These are phyloP conservation scores for Puccinellia tenuiflora DNA, from an alignment of 176 grass and related monocot species.

Conservation along the genomic window DNA sequence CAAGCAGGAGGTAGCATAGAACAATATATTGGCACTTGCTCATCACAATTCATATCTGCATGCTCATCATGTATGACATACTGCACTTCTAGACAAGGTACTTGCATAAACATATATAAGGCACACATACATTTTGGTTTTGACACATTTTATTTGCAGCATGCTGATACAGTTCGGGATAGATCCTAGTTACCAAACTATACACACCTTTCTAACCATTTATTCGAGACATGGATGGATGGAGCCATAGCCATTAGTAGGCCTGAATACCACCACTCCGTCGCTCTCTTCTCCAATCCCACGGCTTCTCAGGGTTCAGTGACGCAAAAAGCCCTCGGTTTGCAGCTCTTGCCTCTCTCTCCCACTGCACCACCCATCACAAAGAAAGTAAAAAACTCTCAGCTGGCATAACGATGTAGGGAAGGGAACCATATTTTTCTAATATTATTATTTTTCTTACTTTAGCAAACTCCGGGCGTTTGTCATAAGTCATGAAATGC, in stretches of 20 bases:
- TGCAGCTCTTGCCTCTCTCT: conserved; percentile 38
- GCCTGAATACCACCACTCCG: conserved; percentile 24
- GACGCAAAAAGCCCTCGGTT: conserved; percentile 35
- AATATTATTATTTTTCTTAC: conserved; percentile 11
- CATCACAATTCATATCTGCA: background rate
- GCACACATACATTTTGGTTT: background rate
- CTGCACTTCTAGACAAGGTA: background rate
- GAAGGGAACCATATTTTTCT: background rate
- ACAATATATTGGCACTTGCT: background rate
- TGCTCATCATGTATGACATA: background rate
- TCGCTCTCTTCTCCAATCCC: conserved; percentile 52
- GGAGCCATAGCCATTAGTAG: conserved; percentile 18
- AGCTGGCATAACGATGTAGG: background rate
- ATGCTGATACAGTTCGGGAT: conserved; percentile 19
- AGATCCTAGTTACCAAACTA: background rate
- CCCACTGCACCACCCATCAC: conserved; percentile 36
- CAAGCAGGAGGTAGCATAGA: background rate
- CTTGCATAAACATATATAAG: background rate
- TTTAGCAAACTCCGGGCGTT: conserved; percentile 37
- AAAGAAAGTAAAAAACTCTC: background rate
- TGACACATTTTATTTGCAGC: background rate
- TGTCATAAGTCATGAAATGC: conserved; percentile 33
- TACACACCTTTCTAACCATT: background rate
- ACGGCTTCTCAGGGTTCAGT: conserved; percentile 52
- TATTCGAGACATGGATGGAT: conserved; percentile 7